Conservation (phyloP, 1,284 basidiomycete species). For the Ustilago curta region DNA sequence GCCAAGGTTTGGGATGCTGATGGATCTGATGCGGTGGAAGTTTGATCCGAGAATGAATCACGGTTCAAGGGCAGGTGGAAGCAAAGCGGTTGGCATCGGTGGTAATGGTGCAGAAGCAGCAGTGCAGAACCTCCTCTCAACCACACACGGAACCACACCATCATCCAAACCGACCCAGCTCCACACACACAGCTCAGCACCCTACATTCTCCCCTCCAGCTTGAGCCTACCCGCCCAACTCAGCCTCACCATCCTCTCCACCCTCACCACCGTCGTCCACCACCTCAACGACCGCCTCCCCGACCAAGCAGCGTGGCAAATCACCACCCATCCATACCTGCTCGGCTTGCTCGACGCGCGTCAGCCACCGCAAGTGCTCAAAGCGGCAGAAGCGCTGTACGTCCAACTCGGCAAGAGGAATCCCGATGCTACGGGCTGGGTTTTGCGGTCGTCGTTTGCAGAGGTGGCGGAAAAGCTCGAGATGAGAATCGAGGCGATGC, state of each 20-base stretch:
- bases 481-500: neutral
- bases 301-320: constrained; percentile 36
- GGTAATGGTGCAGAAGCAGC: neutral
- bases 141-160: neutral
- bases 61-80: neutral
- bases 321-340: constrained; percentile 24
- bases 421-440: constrained; percentile 24
- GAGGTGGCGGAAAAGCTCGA: too few relatives aligned
- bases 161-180: neutral
- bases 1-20: constrained; percentile 54
- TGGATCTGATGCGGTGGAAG: constrained; percentile 33
- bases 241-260: constrained; percentile 28
- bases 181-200: constrained; percentile 8
- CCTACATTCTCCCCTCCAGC: constrained; percentile 33
- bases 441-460: constrained; percentile 18
- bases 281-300: constrained; percentile 21
- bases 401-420: constrained; percentile 19
- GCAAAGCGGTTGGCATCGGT: constrained; percentile 3
- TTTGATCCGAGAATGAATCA: constrained; percentile 21
- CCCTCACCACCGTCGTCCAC: constrained; percentile 19
- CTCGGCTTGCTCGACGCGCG: constrained; percentile 25
- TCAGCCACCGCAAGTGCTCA: constrained; percentile 20
- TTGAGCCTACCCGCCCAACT: constrained; percentile 25
- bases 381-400: constrained; percentile 24
- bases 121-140: constrained; percentile 7